phyloP scores from a whole-genome alignment of 805 yeast species.

The Wickerhamiella azymoides region DNA sequence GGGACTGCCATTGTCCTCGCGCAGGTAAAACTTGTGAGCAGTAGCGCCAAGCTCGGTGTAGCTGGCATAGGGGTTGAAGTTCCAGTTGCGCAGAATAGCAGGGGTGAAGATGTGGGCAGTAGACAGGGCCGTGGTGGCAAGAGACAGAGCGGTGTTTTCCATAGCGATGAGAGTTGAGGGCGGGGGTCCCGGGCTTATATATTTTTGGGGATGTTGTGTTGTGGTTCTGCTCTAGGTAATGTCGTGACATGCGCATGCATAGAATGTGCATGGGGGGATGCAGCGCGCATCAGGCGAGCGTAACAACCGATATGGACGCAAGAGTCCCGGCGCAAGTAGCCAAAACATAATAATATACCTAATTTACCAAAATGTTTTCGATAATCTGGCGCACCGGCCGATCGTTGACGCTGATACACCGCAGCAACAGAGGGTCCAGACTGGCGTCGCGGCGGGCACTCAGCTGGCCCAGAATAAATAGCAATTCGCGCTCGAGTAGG shows the following conservation, averaged over 20 bases:
- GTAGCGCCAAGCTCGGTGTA: background rate
- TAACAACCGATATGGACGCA: too few relatives aligned
- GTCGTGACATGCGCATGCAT: too few relatives aligned
- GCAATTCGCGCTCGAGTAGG: slow-evolving; percentile 50
- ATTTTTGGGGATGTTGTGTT: too few relatives aligned
- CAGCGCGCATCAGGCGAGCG: too few relatives aligned
- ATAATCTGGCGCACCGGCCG: slow-evolving; percentile 7
- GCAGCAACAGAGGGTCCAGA: slow-evolving; percentile 4
- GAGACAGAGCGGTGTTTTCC: background rate
- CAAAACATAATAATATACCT: background rate
- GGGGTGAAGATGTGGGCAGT: background rate
- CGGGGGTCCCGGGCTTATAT: too few relatives aligned
- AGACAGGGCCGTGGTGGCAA: background rate
- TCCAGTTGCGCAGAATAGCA: slow-evolving; percentile 1
- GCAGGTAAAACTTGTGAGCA: slow-evolving; percentile 27
- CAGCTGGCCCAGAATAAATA: slow-evolving; percentile 18
- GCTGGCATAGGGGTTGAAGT: slow-evolving; percentile 2
- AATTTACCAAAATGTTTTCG: slow-evolving; percentile 7
- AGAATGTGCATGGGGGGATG: too few relatives aligned
- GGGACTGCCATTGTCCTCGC: slow-evolving; percentile 31
- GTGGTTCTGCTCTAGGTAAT: too few relatives aligned
- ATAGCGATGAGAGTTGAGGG: background rate
- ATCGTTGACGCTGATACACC: slow-evolving; percentile 11
- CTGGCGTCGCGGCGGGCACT: background rate
- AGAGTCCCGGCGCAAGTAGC: too few relatives aligned